A percentile compares a stretch with the other conserved stretches of the same genome.
Evolutionary conservation across 2,329 filamentous ascomycete genomes (phyloP).

Genomic region (Alternaria arborescens): DNA sequence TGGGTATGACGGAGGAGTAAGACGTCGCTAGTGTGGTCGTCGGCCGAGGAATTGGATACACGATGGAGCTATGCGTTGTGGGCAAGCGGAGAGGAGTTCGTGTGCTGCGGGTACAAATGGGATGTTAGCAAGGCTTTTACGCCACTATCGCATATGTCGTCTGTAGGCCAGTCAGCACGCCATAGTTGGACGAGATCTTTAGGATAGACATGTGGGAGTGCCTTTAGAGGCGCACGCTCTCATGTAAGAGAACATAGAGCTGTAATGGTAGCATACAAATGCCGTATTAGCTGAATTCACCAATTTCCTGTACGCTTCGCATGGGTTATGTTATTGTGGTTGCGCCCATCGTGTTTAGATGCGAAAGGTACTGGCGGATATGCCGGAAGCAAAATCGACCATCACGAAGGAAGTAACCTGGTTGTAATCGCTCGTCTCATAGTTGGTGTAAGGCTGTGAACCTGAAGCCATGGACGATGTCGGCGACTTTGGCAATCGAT

Average conservation of each 20-base stretch:
- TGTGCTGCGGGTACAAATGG: neutral
- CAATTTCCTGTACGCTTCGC: neutral
- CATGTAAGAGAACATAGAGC: neutral
- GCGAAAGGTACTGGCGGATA: neutral
- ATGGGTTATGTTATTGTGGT: neutral
- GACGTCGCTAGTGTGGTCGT: constrained; percentile 23
- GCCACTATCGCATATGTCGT: neutral
- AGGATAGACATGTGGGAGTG: neutral
- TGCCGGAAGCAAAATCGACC: too few species aligned
- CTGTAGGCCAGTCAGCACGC: neutral
- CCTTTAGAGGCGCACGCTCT: neutral
- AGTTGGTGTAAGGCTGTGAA: neutral
- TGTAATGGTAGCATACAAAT: neutral
- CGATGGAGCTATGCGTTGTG: neutral
- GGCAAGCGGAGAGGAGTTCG: neutral
- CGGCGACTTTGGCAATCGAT: constrained; percentile 2
- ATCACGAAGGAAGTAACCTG: neutral
- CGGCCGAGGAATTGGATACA: neutral
- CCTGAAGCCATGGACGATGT: neutral
- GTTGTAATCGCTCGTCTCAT: neutral
- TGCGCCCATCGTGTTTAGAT: neutral
- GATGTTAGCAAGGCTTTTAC: neutral
- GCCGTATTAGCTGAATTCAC: neutral
- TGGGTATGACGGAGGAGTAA: constrained; percentile 18
- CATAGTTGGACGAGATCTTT: neutral